A percentile compares a stretch with the other conserved stretches of the same genome.
Evolutionary conservation across 1,284 basidiomycete genomes (phyloP).

Genomic region (Cutaneotrichosporon arboriforme): DNA sequence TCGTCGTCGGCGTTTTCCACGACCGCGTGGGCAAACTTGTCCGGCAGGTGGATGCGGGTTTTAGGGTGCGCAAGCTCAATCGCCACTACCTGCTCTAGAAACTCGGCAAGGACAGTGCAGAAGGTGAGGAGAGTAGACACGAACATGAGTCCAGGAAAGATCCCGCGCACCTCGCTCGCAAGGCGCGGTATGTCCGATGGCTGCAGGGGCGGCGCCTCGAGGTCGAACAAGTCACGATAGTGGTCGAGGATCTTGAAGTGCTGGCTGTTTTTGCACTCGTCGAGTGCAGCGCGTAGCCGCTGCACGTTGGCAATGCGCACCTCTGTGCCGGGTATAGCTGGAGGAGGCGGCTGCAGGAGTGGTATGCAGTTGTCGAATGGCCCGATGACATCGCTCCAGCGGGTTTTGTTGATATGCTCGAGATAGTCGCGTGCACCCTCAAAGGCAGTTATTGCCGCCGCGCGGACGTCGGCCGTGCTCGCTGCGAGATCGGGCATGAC

Average conservation of each 20-base stretch:
- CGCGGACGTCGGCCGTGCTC: constrained; percentile 44
- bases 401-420: constrained; percentile 52
- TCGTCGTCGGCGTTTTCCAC: constrained; percentile 33
- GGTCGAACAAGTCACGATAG: constrained; percentile 49
- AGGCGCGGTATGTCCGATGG: constrained; percentile 1
- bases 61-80: constrained; percentile 42
- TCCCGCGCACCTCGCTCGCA: constrained; percentile 35
- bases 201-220: constrained; percentile 23
- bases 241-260: constrained; percentile 54
- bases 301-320: constrained; percentile 25
- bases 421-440: constrained; percentile 45
- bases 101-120: constrained; percentile 33
- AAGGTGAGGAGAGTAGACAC: constrained; percentile 46
- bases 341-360: constrained; percentile 16
- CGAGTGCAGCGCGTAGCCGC: constrained; percentile 45
- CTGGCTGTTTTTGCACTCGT: constrained; percentile 47
- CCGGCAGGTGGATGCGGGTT: constrained; percentile 49
- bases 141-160: constrained; percentile 50
- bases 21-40: constrained; percentile 39
- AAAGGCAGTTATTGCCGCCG: constrained; percentile 47
- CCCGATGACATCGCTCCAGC: constrained; percentile 46
- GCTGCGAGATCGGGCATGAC: no score
- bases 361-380: neutral
- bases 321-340: constrained; percentile 45
- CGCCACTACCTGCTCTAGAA: constrained; percentile 35